Base-by-base conservation (phyloP, 2,329 filamentous ascomycete genomes). In the Xenosphaeropsis pyriputrescens region DNA sequence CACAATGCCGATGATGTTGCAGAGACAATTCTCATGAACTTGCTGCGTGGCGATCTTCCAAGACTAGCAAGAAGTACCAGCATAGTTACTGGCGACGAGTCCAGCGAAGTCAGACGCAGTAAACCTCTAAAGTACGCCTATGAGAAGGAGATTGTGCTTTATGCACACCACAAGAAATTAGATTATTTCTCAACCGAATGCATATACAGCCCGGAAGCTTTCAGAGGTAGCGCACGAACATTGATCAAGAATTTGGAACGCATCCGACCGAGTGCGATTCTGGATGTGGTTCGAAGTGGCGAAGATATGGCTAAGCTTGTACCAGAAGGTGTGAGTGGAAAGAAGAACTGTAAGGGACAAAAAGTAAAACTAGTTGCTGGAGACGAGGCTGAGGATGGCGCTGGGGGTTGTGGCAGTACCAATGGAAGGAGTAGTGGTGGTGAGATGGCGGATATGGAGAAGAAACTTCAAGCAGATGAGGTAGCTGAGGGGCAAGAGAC, bases 151-250 rank as follows among this genome's bases (percentile, higher is more conserved):
- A 98, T 98, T 47, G 91, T 98, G 14, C 68, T 98, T 5, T 98
- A 98, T 55, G 91, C 91, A 5, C 85, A 96, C 55, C 86, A 98
- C 64, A 93, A 91, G 60, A 88, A 88, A 57, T 68, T 98, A 45
- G 88, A 96, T 56, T 98, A 98, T 61, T 98, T 98, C 61, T 94
- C 79, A 52, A 98, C 91, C 0, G 91, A 98, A 61, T 98, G 91
- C 65, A 86, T 98, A 43, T 98, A 98, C 64, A 94, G 85, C 38
- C 91, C 91, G 0, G 91, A 98, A 59, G 91, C 91, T 2, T 98
- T 98, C 55, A 72, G 91, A 41, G 91, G 91, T 3, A 94, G 85
- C 47, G 91, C 91, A 2, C 73, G 91, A 45, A 84, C 79, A 18
- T 62, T 98, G 41, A 94, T 98, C 58, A 98, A 98, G 63, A 93